A percentile compares a stretch with the other conserved stretches of the same genome.
phyloP scores from a whole-genome alignment of 164 flowering plant genomes.

The Santalum album region DNA sequence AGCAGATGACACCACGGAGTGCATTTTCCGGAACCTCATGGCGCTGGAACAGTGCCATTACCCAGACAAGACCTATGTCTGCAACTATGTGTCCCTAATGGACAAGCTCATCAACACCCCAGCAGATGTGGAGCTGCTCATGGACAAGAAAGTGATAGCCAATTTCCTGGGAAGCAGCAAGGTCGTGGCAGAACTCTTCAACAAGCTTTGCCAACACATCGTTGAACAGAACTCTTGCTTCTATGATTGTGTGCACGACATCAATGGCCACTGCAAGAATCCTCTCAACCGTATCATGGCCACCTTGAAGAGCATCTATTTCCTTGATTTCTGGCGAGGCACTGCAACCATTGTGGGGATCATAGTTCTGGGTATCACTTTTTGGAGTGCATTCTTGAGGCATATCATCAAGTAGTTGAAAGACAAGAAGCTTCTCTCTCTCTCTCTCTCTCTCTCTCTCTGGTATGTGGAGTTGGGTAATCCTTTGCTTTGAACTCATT shows the following conservation, averaged over 20 bases:
- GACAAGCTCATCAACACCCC: neutral
- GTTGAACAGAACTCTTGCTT: neutral
- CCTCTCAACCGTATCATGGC: neutral
- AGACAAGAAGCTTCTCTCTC: too few species aligned
- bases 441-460: too few species aligned
- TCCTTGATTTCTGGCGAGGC: neutral
- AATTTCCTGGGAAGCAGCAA: slow-evolving; percentile 1
- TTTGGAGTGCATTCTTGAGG: neutral
- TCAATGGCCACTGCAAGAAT: neutral
- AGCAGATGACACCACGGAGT: neutral
- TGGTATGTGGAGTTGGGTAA: too few species aligned
- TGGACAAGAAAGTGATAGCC: neutral
- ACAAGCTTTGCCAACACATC: neutral
- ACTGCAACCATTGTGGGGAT: neutral
- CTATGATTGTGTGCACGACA: neutral
- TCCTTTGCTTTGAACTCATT: too few species aligned
- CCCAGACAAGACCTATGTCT: neutral
- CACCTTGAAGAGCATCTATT: neutral
- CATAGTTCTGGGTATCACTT: neutral
- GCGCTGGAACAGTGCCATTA: slow-evolving; percentile 3
- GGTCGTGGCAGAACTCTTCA: slow-evolving; percentile 1
- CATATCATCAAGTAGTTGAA: neutral
- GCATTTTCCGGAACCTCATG: neutral
- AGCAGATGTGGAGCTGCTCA: slow-evolving; percentile 2
- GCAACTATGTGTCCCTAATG: neutral